Percentiles rank a stretch among this genome's conserved stretches.
Evolutionary conservation across 306 rosid genomes (phyloP).

Genomic region (Spatholobus suberectus): DNA sequence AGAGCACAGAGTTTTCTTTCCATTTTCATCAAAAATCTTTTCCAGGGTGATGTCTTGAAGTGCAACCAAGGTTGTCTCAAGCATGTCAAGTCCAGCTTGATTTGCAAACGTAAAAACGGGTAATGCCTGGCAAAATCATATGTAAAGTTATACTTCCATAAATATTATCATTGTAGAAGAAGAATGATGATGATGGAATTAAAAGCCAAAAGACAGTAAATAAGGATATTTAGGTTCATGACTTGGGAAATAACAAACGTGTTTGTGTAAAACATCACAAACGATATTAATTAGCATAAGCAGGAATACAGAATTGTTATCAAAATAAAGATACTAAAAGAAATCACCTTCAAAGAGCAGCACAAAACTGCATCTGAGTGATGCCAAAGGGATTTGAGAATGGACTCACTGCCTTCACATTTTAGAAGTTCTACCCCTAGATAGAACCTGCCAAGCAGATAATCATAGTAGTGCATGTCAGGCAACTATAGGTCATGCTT

Average conservation of each 20-base stretch:
- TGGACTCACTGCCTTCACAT: conserved; percentile 76
- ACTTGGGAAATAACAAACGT: not conserved
- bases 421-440: conserved; percentile 88
- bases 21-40: conserved; percentile 90
- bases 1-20: conserved; percentile 82
- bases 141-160: conserved; percentile 31
- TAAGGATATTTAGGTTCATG: not conserved
- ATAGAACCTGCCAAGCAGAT: conserved; percentile 65
- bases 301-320: not conserved
- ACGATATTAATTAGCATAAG: not conserved
- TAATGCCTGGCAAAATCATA: conserved; percentile 65
- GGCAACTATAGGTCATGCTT: not conserved
- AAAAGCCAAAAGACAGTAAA: not conserved
- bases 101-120: conserved; percentile 92
- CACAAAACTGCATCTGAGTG: conserved; percentile 92
- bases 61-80: conserved; percentile 92
- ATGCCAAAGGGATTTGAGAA: conserved; percentile 95
- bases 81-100: conserved; percentile 99
- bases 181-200: not conserved
- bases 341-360: conserved; percentile 83
- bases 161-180: not conserved
- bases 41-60: conserved; percentile 95
- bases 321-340: not conserved
- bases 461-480: not conserved
- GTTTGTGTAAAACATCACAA: not conserved